Evolutionary conservation across 768 basidiomycete genomes (phyloP).

Genomic region (Mycena capillaripes): DNA sequence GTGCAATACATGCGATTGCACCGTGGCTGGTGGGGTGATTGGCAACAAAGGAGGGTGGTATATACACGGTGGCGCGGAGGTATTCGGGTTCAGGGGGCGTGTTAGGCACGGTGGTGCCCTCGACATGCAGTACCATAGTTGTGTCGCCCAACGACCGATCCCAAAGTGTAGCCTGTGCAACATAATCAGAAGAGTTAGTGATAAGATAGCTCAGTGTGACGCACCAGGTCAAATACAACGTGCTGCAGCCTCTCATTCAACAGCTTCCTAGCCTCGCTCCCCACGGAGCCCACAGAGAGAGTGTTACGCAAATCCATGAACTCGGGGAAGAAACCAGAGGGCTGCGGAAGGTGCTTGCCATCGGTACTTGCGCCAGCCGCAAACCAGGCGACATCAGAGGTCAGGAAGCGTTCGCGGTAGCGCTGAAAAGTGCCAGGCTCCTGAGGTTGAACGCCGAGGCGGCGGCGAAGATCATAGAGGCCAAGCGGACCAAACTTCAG

Average conservation of each 20-base stretch:
- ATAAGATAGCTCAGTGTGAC: neutral
- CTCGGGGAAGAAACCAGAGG: neutral
- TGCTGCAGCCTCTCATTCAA: neutral
- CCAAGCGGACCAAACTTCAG: slow-evolving; percentile 18
- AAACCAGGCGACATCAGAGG: slow-evolving; percentile 18
- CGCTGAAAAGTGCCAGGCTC: neutral
- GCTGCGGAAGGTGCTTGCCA: neutral
- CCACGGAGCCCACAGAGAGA: neutral
- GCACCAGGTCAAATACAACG: slow-evolving; percentile 10
- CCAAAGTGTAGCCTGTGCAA: slow-evolving; percentile 16
- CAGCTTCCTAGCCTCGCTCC: neutral
- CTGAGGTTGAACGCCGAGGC: neutral
- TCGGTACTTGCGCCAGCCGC: slow-evolving; percentile 6
- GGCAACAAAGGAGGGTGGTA: slow-evolving; percentile 14
- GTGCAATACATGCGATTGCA: slow-evolving; percentile 18
- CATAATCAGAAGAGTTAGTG: neutral
- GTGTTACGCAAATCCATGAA: neutral
- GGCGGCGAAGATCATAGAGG: slow-evolving; percentile 12
- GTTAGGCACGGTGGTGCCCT: slow-evolving; percentile 21
- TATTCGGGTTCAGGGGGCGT: slow-evolving; percentile 10
- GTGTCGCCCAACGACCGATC: slow-evolving; percentile 22
- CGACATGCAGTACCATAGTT: slow-evolving; percentile 23
- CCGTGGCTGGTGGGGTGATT: neutral
- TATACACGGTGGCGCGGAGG: neutral
- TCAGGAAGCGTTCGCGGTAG: neutral